These are phyloP conservation scores for Nicotiana noctiflora DNA, from an alignment of 257 asterid genomes.

Conservation along the genomic window DNA sequence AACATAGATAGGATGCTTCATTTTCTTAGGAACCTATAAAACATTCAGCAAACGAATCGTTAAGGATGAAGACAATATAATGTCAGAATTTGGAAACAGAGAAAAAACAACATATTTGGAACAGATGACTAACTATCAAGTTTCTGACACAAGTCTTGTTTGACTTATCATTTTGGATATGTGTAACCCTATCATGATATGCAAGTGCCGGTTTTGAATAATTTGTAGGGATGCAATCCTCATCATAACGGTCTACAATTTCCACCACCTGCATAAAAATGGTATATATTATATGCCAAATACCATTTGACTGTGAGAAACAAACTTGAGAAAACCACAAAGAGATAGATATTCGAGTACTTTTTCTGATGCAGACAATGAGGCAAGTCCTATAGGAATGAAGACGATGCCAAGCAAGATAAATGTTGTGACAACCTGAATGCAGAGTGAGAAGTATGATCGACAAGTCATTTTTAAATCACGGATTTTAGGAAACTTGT, in stretches of 20 bases:
- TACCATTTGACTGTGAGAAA: not conserved
- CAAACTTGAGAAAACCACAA: not conserved
- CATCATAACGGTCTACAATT: conserved; percentile 62
- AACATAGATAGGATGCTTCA: conserved; percentile 64
- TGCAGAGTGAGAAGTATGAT: not conserved
- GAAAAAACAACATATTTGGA: not conserved
- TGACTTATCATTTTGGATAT: conserved; percentile 31
- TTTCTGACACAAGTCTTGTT: conserved; percentile 48
- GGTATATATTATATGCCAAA: not conserved
- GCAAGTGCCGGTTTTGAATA: conserved; percentile 19
- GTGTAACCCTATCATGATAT: conserved; percentile 33
- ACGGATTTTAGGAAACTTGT: not conserved
- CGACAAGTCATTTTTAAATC: not conserved
- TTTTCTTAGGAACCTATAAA: conserved; percentile 69
- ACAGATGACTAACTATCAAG: conserved; percentile 36
- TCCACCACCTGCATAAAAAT: conserved; percentile 62
- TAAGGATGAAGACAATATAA: not conserved
- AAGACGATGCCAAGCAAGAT: conserved; percentile 55
- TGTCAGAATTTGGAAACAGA: not conserved
- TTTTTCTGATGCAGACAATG: conserved; percentile 60
- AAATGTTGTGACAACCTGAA: conserved; percentile 65
- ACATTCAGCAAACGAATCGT: not conserved
- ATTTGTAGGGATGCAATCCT: conserved; percentile 42
- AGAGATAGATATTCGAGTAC: conserved; percentile 23
- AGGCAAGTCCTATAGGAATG: conserved; percentile 75